These are phyloP conservation scores for Rhododendron kiyosumense DNA, from an alignment of 148 eudicot species.

Conservation along the genomic window DNA sequence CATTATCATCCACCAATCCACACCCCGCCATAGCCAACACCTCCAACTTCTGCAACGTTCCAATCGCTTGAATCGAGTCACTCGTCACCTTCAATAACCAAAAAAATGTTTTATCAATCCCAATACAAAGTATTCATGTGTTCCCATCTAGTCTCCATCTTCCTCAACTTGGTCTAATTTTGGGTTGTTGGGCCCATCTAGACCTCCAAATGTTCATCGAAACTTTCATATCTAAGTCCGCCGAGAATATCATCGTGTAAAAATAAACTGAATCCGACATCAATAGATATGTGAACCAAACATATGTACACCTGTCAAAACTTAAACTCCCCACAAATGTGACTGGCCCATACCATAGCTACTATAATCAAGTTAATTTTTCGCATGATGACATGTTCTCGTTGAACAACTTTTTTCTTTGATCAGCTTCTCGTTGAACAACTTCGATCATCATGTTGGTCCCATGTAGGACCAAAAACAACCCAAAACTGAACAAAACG, in stretches of 20 bases:
- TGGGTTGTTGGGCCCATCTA: background rate
- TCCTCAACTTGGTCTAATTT: background rate
- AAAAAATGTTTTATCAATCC: background rate
- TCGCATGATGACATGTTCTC: background rate
- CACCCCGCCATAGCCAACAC: conserved; percentile 62
- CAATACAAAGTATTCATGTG: background rate
- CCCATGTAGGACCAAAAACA: background rate
- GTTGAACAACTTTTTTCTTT: background rate
- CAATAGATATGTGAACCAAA: background rate
- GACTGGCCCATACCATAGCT: background rate
- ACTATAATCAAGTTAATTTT: background rate
- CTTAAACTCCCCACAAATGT: background rate
- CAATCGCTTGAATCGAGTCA: conserved; percentile 46
- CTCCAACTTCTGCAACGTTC: conserved; percentile 47
- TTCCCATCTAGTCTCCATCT: background rate
- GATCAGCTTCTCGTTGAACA: no score
- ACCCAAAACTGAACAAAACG: background rate
- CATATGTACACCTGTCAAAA: background rate
- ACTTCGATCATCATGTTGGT: background rate
- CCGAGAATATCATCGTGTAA: background rate
- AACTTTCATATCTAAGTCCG: background rate
- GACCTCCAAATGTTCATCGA: background rate
- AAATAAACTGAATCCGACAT: background rate
- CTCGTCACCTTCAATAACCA: conserved; percentile 39
- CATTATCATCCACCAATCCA: conserved; percentile 52